Conservation (phyloP, 345 rosid genomes). For the Iberis pinnata region DNA sequence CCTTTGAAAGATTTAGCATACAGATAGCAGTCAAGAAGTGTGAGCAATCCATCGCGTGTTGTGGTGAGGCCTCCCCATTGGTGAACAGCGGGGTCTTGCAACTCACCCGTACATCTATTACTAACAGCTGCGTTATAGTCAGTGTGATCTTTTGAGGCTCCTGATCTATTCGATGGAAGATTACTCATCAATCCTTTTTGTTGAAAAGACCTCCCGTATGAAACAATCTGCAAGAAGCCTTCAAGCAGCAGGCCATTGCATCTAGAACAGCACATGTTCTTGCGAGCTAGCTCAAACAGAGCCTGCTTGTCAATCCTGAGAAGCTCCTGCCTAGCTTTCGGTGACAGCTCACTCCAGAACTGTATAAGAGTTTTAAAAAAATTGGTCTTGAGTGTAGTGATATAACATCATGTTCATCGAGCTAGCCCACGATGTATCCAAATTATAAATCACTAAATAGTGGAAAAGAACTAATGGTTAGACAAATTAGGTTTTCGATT, state of each 20-base stretch:
- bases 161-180: slow-evolving; percentile 34
- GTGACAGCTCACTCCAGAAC: slow-evolving; percentile 81
- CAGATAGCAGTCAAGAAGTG: slow-evolving; percentile 78
- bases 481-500: background rate
- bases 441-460: too few relatives aligned
- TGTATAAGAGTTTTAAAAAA: slow-evolving; percentile 28
- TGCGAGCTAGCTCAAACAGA: slow-evolving; percentile 90
- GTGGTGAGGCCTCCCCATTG: slow-evolving; percentile 98
- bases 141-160: slow-evolving; percentile 34
- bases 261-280: slow-evolving; percentile 89
- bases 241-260: slow-evolving; percentile 86
- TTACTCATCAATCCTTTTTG: slow-evolving; percentile 48
- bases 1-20: slow-evolving; percentile 67
- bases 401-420: too few relatives aligned
- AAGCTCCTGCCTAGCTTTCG: slow-evolving; percentile 60
- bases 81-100: slow-evolving; percentile 84
- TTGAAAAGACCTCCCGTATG: slow-evolving; percentile 74
- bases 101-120: slow-evolving; percentile 51
- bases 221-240: slow-evolving; percentile 84
- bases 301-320: slow-evolving; percentile 82
- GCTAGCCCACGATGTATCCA: too few relatives aligned
- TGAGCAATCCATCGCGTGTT: slow-evolving; percentile 75
- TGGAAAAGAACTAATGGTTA: too few relatives aligned
- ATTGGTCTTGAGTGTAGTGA: background rate
- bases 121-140: slow-evolving; percentile 37